Evolutionary conservation across 139 green algal species (phyloP), one percentile per base, ranked within the genome.

Genomic region (Chlamydomonas schloesseri): DNA sequence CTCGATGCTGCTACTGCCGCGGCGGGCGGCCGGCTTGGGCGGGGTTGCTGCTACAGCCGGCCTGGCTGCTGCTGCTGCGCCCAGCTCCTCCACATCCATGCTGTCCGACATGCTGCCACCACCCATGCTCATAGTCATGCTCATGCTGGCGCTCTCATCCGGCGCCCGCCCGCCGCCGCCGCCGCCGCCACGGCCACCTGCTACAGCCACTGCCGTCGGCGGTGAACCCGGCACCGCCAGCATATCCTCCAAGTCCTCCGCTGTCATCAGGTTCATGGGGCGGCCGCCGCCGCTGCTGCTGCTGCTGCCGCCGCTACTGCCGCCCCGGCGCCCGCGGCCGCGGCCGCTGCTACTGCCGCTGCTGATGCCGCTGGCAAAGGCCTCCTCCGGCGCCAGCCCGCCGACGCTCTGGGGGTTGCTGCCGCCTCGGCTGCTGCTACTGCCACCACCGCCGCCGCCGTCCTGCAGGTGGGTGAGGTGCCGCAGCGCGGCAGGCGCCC

Each of bases 351-450:
- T 77, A 14, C 29, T 26, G 68, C 47, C 20, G 68, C 79, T 47
- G 67, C 21, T 55, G 79, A 42, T 57, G 79, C 65, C 79, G 47
- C 65, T 77, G 15, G 67, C 67, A n/a, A 85, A 85, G 23, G 70
- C 79, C 0, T 50, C 26, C 33, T 77, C 67, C 1, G 79, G 37
- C 33, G 67, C 62, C 6, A 85, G 79, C 1, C 64, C 46, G 17
- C 64, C n/a, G 3, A 34, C 57, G 78, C 64, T 75, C 5, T 33
- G 37, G 46, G 42, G 78, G 10, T 42, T 42, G 78, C 78, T 84
- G 46, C 11, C 15, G 29, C 47, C 36, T 1, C 23, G 24, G 15
- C 47, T 69, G n/a, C 67, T 72, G 67, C 67, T 28, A 47, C 60
- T 23, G 55, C 55, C 11, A 65, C 57, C 17, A 15, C 24, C 18